phyloP scores from a whole-genome alignment of 2,329 filamentous ascomycete genomes.

The Alternaria longipes region DNA sequence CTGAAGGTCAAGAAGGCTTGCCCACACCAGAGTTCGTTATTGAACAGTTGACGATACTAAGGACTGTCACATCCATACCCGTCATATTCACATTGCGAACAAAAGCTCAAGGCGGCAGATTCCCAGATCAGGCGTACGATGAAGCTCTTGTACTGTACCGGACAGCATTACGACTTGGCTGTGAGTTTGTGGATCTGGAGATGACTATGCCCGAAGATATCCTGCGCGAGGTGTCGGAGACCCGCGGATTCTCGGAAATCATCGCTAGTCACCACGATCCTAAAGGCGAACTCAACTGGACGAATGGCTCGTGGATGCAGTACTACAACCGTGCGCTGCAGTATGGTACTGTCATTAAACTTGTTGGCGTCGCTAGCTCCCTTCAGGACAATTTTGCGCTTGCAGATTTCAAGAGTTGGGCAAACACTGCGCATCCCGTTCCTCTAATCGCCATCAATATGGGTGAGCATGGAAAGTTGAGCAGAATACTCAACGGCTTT shows the following conservation, averaged over 20 bases:
- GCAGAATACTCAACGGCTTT: constrained; percentile 88
- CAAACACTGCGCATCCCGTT: constrained; percentile 75
- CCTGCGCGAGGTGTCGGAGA: constrained; percentile 72
- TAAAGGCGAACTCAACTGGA: constrained; percentile 80
- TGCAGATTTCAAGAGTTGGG: constrained; percentile 80
- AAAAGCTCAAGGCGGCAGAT: constrained; percentile 83
- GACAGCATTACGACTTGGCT: constrained; percentile 80
- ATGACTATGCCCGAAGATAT: constrained; percentile 84
- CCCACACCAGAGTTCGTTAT: constrained; percentile 78
- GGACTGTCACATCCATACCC: constrained; percentile 75
- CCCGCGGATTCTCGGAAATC: constrained; percentile 78
- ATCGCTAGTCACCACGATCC: constrained; percentile 98
- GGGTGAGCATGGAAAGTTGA: constrained; percentile 86
- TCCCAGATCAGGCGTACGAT: constrained; percentile 79
- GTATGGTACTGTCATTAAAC: constrained; percentile 92
- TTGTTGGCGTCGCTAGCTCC: constrained; percentile 80
- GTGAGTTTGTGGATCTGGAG: constrained; percentile 94
- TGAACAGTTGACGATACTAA: constrained; percentile 81
- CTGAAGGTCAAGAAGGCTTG: constrained; percentile 64
- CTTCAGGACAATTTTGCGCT: constrained; percentile 89
- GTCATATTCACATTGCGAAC: constrained; percentile 94
- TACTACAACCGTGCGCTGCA: constrained; percentile 91
- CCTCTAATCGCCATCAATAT: constrained; percentile 97
- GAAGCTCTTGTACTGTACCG: constrained; percentile 78
- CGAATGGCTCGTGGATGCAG: constrained; percentile 88